Percentiles rank a stretch among this genome's conserved stretches.
Conservation (phyloP, 208 protist genomes). For the Leishmania amazonensis region DNA sequence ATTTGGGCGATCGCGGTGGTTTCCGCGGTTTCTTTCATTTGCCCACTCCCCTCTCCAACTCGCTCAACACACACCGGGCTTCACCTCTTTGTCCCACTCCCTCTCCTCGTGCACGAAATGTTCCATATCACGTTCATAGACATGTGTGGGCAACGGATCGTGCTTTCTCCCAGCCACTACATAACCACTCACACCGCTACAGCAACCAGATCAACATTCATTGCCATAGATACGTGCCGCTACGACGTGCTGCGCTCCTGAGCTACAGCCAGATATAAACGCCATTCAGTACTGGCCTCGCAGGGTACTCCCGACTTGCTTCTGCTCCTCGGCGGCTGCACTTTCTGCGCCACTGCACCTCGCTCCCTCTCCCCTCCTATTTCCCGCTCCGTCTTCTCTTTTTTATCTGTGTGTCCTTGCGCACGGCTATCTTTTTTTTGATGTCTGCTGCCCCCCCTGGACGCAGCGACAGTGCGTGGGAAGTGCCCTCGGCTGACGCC, state of each 20-base stretch:
- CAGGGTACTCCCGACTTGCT: not conserved
- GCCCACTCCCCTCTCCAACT: too few relatives aligned
- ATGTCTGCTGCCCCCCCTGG: not conserved
- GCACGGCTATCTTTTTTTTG: constrained; percentile 2
- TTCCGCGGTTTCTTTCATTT: not conserved
- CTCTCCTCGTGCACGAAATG: not conserved
- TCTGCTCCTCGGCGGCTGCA: not conserved
- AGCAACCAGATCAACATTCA: not conserved
- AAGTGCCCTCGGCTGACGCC: not conserved
- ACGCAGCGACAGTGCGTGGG: not conserved
- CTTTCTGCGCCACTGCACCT: too few relatives aligned
- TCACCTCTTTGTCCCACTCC: not conserved
- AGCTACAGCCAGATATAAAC: not conserved
- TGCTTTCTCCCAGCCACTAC: not conserved
- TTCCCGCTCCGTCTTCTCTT: not conserved
- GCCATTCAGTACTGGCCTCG: not conserved
- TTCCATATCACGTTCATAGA: not conserved
- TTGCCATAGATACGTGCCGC: not conserved
- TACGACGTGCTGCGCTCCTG: not conserved
- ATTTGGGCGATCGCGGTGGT: not conserved
- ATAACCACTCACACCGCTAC: not conserved
- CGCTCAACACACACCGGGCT: not conserved
- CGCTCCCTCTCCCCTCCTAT: too few relatives aligned
- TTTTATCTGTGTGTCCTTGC: not conserved
- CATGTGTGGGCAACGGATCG: not conserved